phyloP scores from a whole-genome alignment of 208 protist genomes.

The Crithidia brevicula region DNA sequence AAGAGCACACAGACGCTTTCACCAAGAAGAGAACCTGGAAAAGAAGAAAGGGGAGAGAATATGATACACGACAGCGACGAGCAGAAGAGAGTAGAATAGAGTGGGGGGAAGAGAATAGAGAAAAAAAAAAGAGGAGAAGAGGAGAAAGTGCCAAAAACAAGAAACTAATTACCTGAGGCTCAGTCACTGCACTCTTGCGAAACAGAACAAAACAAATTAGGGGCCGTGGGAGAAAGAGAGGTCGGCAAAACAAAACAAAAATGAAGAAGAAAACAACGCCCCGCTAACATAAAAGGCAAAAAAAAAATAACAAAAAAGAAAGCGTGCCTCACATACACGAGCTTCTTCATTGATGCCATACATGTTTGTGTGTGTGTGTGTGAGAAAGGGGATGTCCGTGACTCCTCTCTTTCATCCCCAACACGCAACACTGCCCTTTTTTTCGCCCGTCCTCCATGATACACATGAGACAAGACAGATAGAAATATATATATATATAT shows the following conservation, averaged over 20 bases:
- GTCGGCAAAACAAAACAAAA: not conserved
- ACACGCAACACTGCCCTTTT: too few relatives aligned
- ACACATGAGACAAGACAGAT: not conserved
- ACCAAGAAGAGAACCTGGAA: not conserved
- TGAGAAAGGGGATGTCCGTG: not conserved
- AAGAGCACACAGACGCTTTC: not conserved
- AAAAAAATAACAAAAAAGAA: slow-evolving; percentile 12
- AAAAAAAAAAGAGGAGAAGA: not conserved
- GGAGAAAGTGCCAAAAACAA: not conserved
- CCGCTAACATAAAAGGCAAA: not conserved
- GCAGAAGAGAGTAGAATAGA: slow-evolving; percentile 3
- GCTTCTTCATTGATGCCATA: too few relatives aligned
- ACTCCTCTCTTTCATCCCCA: too few relatives aligned
- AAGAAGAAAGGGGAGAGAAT: not conserved
- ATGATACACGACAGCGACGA: not conserved
- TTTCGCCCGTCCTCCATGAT: too few relatives aligned
- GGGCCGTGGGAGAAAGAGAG: not conserved
- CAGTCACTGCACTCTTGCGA: too few relatives aligned
- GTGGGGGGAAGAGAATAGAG: not conserved
- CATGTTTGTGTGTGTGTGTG: too few relatives aligned
- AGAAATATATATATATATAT: slow-evolving; percentile 3
- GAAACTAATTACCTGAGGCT: not conserved
- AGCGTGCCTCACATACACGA: too few relatives aligned
- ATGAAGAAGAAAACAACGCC: not conserved
- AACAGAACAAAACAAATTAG: slow-evolving; percentile 7